These are phyloP conservation scores for Hypoxylon rubiginosum DNA, from an alignment of 2,329 filamentous ascomycete species.

Conservation along the genomic window DNA sequence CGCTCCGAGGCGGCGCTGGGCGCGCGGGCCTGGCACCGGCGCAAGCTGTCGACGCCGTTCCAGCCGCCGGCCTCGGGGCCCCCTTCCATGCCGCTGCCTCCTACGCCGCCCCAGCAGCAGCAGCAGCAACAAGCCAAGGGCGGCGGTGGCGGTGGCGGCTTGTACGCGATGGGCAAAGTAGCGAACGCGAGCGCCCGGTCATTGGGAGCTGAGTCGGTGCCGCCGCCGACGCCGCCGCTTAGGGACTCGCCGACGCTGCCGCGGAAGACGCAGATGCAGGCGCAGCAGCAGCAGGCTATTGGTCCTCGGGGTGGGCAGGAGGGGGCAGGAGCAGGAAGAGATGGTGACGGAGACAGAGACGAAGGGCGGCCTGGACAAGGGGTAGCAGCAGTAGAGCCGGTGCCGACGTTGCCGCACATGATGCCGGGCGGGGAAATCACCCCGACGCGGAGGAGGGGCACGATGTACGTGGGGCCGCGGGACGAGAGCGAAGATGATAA, in stretches of 20 bases:
- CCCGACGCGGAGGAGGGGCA: slow-evolving; percentile 26
- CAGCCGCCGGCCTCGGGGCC: slow-evolving; percentile 42
- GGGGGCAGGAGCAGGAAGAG: not conserved
- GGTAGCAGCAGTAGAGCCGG: not conserved
- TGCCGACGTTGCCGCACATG: slow-evolving; percentile 34
- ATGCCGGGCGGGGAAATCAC: slow-evolving; percentile 36
- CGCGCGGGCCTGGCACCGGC: slow-evolving; percentile 49
- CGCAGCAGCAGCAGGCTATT: no score
- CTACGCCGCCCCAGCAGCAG: slow-evolving; percentile 38
- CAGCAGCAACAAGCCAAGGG: no score
- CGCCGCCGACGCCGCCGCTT: slow-evolving; percentile 11
- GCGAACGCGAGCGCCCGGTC: slow-evolving; percentile 25
- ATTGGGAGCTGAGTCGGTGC: slow-evolving; percentile 1
- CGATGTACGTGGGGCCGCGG: slow-evolving; percentile 20
- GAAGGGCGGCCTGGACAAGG: no score
- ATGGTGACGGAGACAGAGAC: not conserved
- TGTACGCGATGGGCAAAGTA: slow-evolving; percentile 18
- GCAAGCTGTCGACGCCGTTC: slow-evolving; percentile 44
- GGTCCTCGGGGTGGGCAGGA: not conserved
- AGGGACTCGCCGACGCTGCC: slow-evolving; percentile 19
- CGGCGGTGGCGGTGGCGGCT: no score
- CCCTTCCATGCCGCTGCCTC: slow-evolving; percentile 42
- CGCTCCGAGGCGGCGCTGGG: slow-evolving; percentile 37
- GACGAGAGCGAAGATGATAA: not conserved
- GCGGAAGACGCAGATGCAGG: not conserved